Conservation (phyloP, 2,329 filamentous ascomycete genomes). For the Xylaria sp. region DNA sequence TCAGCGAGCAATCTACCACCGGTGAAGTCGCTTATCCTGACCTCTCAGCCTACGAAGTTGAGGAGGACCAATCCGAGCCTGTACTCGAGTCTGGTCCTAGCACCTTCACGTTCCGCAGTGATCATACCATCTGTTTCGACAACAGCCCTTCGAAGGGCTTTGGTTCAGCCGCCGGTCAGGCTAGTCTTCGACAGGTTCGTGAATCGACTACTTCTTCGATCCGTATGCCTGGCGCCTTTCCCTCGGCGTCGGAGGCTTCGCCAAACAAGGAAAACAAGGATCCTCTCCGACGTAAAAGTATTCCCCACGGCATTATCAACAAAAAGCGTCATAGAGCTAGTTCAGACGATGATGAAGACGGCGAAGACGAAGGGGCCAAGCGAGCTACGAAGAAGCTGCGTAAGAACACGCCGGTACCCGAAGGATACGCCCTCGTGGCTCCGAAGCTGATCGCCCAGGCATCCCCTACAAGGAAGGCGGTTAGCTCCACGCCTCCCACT, state of each 20-base stretch:
- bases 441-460: conserved; percentile 56
- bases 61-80: conserved; percentile 39
- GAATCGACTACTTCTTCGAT: conserved; percentile 58
- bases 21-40: conserved; percentile 64
- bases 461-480: conserved; percentile 53
- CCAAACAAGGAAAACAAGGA: conserved; percentile 54
- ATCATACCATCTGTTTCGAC: conserved; percentile 71
- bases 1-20: conserved; percentile 43
- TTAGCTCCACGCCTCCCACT: conserved; percentile 40
- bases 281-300: conserved; percentile 51
- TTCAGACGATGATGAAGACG: conserved; percentile 64
- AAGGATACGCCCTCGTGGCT: conserved; percentile 65
- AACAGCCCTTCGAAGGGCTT: conserved; percentile 62
- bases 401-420: conserved; percentile 60
- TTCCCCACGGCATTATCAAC: conserved; percentile 71
- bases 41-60: conserved; percentile 55
- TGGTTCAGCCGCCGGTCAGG: conserved; percentile 67
- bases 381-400: conserved; percentile 68
- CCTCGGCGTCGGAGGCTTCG: conserved; percentile 47
- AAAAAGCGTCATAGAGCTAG: conserved; percentile 73
- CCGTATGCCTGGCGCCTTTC: conserved; percentile 68
- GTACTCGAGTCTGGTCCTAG: conserved; percentile 60
- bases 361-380: conserved; percentile 56
- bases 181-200: conserved; percentile 70
- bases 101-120: conserved; percentile 73